These are phyloP conservation scores for Haplosporangium sp. DNA, from an alignment of 371 early-diverging fungal species.

Conservation along the genomic window DNA sequence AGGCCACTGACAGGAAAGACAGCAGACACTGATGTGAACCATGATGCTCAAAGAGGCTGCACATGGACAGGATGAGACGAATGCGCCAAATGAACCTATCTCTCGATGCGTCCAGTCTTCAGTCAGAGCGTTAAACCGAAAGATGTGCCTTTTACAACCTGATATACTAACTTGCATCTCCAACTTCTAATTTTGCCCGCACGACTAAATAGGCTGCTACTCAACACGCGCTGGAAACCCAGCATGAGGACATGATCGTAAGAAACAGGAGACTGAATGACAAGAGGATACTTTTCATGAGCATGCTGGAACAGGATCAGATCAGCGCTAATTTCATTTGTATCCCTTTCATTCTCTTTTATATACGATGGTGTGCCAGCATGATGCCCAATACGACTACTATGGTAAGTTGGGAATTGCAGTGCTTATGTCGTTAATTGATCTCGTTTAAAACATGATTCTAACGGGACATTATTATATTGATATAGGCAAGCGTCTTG, in stretches of 20 bases:
- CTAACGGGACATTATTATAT: background rate
- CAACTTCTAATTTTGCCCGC: background rate
- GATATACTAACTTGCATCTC: background rate
- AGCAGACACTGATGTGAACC: too few relatives aligned
- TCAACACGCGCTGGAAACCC: conserved; percentile 83
- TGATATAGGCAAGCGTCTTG: conserved; percentile 83
- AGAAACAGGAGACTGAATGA: conserved; percentile 22
- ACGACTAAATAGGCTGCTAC: conserved; percentile 36
- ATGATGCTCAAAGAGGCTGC: too few relatives aligned
- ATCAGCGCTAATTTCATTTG: conserved; percentile 1
- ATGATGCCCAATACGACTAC: conserved; percentile 98
- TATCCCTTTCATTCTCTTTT: background rate
- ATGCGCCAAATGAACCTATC: too few relatives aligned
- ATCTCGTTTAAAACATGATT: too few relatives aligned
- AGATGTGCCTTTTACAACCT: background rate
- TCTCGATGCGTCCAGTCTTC: background rate
- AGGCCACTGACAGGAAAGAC: too few relatives aligned
- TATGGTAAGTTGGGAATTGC: conserved; percentile 67
- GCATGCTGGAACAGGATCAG: too few relatives aligned
- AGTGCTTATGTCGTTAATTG: too few relatives aligned
- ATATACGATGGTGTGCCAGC: conserved; percentile 63
- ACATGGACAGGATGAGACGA: too few relatives aligned
- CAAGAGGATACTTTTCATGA: background rate
- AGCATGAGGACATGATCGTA: conserved; percentile 96
- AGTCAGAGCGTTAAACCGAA: background rate